These are phyloP conservation scores for Myrmaecium sp. DNA, from an alignment of 2,329 filamentous ascomycete species.

Conservation along the genomic window DNA sequence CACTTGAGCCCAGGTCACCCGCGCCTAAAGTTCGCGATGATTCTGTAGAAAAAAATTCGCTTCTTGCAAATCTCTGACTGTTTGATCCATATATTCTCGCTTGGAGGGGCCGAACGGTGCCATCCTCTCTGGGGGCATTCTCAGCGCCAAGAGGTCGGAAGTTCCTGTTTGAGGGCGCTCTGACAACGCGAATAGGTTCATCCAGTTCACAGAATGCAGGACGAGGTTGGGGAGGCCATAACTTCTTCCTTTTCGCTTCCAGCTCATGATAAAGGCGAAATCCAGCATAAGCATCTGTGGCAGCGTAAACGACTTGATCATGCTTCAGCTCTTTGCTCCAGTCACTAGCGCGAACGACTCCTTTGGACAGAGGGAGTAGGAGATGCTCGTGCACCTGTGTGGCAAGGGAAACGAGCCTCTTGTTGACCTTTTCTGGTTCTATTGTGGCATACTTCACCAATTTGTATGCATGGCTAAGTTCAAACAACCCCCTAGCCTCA, in stretches of 20 bases:
- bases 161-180: too few relatives aligned
- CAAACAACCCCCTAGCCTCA: constrained; percentile 50
- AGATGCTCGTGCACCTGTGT: constrained; percentile 55
- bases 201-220: too few relatives aligned
- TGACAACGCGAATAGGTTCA: too few relatives aligned
- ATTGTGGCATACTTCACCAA: constrained; percentile 50
- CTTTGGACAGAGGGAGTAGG: constrained; percentile 61
- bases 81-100: too few relatives aligned
- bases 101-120: too few relatives aligned
- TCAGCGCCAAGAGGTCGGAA: too few relatives aligned
- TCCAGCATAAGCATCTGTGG: constrained; percentile 72
- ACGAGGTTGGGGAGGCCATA: too few relatives aligned
- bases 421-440: constrained; percentile 43
- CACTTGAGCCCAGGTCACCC: too few relatives aligned
- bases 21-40: too few relatives aligned
- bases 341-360: constrained; percentile 52
- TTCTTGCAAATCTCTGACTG: too few relatives aligned
- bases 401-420: constrained; percentile 46
- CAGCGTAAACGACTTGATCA: constrained; percentile 57
- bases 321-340: constrained; percentile 50
- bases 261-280: constrained; percentile 58
- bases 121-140: too few relatives aligned
- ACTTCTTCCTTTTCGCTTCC: constrained; percentile 51
- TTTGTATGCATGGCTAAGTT: constrained; percentile 69
- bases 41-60: too few relatives aligned